Percentiles rank a stretch among this genome's conserved stretches.
These are phyloP conservation scores for Amanita molliuscula DNA, from an alignment of 768 basidiomycete genomes.

Conservation along the genomic window DNA sequence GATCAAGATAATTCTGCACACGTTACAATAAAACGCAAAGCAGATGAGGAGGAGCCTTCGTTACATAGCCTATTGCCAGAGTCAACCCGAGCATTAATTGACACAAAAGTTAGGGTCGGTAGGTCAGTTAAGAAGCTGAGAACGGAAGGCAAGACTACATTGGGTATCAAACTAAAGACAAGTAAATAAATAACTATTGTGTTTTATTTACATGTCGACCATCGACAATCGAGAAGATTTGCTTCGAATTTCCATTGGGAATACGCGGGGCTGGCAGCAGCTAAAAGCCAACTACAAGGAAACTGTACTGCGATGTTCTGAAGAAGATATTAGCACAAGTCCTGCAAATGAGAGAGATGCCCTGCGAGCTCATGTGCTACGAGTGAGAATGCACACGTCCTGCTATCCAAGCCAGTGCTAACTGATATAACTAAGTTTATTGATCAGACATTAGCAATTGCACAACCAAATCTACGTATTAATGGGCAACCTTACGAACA, in stretches of 20 bases:
- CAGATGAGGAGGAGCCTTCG: conserved; percentile 67
- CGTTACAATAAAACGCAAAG: conserved; percentile 82
- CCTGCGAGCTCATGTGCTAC: conserved; percentile 38
- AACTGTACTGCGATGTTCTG: conserved; percentile 34
- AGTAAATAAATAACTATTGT: conserved; percentile 6
- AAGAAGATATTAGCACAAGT: conserved; percentile 32
- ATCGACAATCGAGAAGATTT: conserved; percentile 34
- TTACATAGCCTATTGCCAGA: conserved; percentile 61
- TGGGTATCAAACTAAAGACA: conserved; percentile 65
- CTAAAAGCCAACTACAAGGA: conserved; percentile 43
- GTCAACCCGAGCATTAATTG: conserved; percentile 48
- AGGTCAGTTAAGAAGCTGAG: conserved; percentile 50
- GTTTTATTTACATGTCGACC: not conserved
- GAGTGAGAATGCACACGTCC: conserved; percentile 23
- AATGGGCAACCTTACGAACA: conserved; percentile 73
- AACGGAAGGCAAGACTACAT: conserved; percentile 42
- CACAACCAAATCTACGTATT: conserved; percentile 64
- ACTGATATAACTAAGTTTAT: conserved; percentile 35
- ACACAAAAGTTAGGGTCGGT: conserved; percentile 31
- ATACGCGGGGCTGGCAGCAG: conserved; percentile 55
- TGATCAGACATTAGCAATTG: conserved; percentile 49
- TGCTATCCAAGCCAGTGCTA: not conserved
- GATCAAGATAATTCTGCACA: conserved; percentile 13
- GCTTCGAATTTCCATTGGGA: conserved; percentile 51
- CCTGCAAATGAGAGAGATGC: conserved; percentile 33